Conservation (phyloP, 305 asterid species). For the Fraxinus xanthoxyloides region DNA sequence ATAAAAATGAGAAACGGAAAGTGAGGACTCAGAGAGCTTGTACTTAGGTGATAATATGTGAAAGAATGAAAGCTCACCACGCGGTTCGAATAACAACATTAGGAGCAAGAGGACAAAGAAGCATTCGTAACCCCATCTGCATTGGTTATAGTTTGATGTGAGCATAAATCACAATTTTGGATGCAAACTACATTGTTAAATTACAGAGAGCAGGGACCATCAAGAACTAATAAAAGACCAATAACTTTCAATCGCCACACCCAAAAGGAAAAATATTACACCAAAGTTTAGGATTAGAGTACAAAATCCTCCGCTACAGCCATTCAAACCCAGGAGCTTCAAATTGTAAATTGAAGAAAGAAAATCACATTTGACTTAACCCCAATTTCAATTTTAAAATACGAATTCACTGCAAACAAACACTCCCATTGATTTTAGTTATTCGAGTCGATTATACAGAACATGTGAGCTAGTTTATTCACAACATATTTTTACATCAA, state of each 20-base stretch:
- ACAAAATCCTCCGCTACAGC: neutral
- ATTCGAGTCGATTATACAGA: neutral
- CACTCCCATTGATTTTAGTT: neutral
- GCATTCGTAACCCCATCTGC: constrained; percentile 73
- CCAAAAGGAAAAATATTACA: neutral
- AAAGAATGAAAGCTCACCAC: constrained; percentile 49
- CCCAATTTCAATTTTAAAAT: neutral
- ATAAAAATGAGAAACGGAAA: neutral
- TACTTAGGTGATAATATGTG: neutral
- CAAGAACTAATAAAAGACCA: neutral
- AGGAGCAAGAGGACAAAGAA: constrained; percentile 70
- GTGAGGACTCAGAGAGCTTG: neutral
- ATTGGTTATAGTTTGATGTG: constrained; percentile 14
- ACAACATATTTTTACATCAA: neutral
- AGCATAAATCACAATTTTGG: constrained; percentile 12
- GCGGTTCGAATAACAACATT: constrained; percentile 74
- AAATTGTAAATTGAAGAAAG: no score
- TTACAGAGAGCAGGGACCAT: neutral
- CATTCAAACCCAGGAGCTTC: neutral
- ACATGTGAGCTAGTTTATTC: neutral
- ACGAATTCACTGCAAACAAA: neutral
- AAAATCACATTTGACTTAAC: neutral
- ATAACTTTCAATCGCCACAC: constrained; percentile 10
- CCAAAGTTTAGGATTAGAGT: neutral
- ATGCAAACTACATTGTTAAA: neutral